A percentile compares a stretch with the other conserved stretches of the same genome.
Conservation (phyloP, 2,329 filamentous ascomycete species). For the Pseudocercospora musae region DNA sequence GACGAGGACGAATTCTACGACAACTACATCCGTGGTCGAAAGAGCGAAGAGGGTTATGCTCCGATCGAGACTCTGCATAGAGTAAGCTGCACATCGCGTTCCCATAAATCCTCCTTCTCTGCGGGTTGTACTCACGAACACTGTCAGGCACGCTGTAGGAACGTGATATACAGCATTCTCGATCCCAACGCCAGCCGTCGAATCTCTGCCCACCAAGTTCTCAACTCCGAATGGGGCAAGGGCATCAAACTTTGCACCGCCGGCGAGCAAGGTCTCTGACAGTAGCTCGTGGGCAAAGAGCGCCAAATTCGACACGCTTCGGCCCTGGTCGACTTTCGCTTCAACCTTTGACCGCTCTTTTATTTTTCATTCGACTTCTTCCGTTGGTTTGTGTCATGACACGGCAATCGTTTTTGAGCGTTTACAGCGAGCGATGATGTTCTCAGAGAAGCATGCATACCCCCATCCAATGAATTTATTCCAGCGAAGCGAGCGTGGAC, state of each 20-base stretch:
- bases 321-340: slow-evolving; percentile 13
- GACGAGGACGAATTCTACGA: slow-evolving; percentile 97
- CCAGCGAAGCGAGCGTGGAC: not conserved
- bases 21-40: slow-evolving; percentile 85
- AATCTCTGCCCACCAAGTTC: slow-evolving; percentile 91
- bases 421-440: slow-evolving; percentile 12
- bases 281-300: slow-evolving; percentile 24
- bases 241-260: slow-evolving; percentile 97
- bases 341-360: not conserved
- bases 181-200: slow-evolving; percentile 90
- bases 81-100: slow-evolving; percentile 56
- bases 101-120: not conserved
- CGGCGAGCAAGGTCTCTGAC: slow-evolving; percentile 86
- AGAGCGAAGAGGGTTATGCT: slow-evolving; percentile 91
- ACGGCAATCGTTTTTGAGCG: slow-evolving; percentile 6
- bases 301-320: slow-evolving; percentile 8
- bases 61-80: slow-evolving; percentile 93
- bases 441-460: slow-evolving; percentile 1
- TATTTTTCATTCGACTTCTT: not conserved
- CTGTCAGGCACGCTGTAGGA: slow-evolving; percentile 83
- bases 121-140: slow-evolving; percentile 11
- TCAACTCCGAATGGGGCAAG: slow-evolving; percentile 97
- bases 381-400: not conserved
- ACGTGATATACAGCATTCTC: slow-evolving; percentile 97
- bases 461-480: not conserved